Evolutionary conservation across 148 eudicot genomes (phyloP).

Genomic region (Bassia scoparia): DNA sequence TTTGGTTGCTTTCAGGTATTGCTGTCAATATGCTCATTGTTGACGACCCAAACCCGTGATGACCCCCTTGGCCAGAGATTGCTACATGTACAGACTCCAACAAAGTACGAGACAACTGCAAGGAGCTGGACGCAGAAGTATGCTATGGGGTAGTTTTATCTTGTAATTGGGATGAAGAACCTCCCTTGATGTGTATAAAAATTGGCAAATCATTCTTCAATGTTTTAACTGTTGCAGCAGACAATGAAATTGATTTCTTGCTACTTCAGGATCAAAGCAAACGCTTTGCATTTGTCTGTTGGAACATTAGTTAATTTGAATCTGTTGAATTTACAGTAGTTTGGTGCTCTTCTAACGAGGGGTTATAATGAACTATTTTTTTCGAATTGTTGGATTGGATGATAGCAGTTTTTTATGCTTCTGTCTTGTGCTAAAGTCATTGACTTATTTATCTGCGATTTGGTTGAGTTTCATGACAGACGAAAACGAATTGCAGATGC

Average conservation of each 20-base stretch:
- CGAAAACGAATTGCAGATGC: too few relatives aligned
- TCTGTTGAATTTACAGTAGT: conserved; percentile 11
- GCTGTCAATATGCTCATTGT: conserved; percentile 61
- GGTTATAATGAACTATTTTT: conserved; percentile 1
- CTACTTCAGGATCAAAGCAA: conserved; percentile 15
- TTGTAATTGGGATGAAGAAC: neutral
- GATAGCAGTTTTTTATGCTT: neutral
- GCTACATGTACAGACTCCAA: conserved; percentile 59
- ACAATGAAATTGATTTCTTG: conserved; percentile 13
- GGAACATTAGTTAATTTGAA: conserved; percentile 26
- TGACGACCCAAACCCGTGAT: conserved; percentile 65
- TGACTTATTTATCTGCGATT: too few relatives aligned
- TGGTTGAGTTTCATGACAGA: too few relatives aligned
- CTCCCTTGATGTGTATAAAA: conserved; percentile 23
- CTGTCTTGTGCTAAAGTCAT: too few relatives aligned
- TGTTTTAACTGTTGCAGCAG: conserved; percentile 25
- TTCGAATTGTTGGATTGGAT: neutral
- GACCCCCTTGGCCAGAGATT: conserved; percentile 67
- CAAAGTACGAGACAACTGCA: conserved; percentile 64
- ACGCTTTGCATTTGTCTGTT: conserved; percentile 26
- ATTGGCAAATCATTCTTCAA: conserved; percentile 30
- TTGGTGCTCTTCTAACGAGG: neutral
- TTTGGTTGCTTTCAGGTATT: conserved; percentile 40
- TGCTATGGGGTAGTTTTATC: conserved; percentile 55
- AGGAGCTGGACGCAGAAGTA: conserved; percentile 78